Conservation (phyloP, 352 stramenopile genomes). For the Nothophytophthora sp. region DNA sequence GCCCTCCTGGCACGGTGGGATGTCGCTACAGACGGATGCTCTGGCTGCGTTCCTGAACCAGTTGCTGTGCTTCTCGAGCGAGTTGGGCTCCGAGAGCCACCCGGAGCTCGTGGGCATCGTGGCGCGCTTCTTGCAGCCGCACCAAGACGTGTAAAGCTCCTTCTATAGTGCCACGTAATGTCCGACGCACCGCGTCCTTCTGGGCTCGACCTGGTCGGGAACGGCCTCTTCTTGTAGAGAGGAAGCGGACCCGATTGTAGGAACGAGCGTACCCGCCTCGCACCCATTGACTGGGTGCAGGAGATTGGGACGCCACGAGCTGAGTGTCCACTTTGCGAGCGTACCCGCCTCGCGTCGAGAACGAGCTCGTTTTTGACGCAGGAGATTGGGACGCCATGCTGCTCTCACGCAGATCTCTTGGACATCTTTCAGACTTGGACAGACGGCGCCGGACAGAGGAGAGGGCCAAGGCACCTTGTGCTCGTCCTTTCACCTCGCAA, state of each 20-base stretch:
- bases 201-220: conserved; percentile 8
- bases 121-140: conserved; percentile 31
- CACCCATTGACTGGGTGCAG: conserved; percentile 14
- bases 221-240: background rate
- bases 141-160: conserved; percentile 16
- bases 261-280: conserved; percentile 23
- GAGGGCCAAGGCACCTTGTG: conserved; percentile 17
- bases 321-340: conserved; percentile 20
- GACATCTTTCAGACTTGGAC: conserved; percentile 10
- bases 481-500: conserved; percentile 18
- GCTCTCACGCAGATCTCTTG: conserved; percentile 27
- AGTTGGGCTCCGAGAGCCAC: conserved; percentile 24
- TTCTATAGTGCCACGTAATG: conserved; percentile 4
- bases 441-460: conserved; percentile 27
- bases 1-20: conserved; percentile 33
- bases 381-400: conserved; percentile 32
- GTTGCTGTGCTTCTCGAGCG: conserved; percentile 23
- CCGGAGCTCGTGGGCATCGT: conserved; percentile 28
- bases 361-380: conserved; percentile 8
- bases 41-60: conserved; percentile 35
- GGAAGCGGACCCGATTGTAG: background rate
- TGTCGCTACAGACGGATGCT: conserved; percentile 31
- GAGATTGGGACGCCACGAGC: conserved; percentile 27
- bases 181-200: conserved; percentile 22
- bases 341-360: conserved; percentile 24